These are phyloP conservation scores for Pythium sukuiense DNA, from an alignment of 352 stramenopile genomes.

Conservation along the genomic window DNA sequence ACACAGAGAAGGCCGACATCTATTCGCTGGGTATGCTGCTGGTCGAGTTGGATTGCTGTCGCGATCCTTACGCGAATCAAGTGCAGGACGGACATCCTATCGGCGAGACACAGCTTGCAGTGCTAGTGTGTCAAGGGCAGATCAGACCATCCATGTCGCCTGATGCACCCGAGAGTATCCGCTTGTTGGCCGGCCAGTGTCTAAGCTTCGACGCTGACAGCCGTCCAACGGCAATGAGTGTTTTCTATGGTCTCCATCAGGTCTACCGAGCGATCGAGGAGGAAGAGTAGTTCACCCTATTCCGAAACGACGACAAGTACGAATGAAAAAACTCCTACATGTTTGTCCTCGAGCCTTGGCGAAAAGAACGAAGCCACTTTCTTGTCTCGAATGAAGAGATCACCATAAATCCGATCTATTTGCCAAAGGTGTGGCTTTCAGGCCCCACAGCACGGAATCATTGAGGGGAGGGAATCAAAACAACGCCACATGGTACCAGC, in stretches of 20 bases:
- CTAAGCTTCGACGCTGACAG: constrained; percentile 12
- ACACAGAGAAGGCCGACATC: constrained; percentile 37
- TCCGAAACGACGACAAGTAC: too few species aligned
- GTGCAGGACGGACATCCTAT: constrained; percentile 1
- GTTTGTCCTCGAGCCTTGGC: too few species aligned
- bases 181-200: constrained; percentile 14
- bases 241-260: neutral
- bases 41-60: constrained; percentile 22
- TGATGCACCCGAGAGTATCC: constrained; percentile 13
- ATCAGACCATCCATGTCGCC: constrained; percentile 15
- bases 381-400: too few species aligned
- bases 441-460: too few species aligned
- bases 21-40: constrained; percentile 37
- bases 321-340: too few species aligned
- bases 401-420: too few species aligned
- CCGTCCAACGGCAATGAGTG: neutral
- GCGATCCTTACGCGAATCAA: constrained; percentile 13
- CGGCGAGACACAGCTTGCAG: neutral
- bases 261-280: neutral
- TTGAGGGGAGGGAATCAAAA: too few species aligned
- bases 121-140: constrained; percentile 20
- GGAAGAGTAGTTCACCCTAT: too few species aligned
- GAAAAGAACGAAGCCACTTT: too few species aligned
- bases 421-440: too few species aligned
- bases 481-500: too few species aligned